Base-by-base conservation (phyloP, 2,329 filamentous ascomycete genomes). In the Aspergillus floridensis region DNA sequence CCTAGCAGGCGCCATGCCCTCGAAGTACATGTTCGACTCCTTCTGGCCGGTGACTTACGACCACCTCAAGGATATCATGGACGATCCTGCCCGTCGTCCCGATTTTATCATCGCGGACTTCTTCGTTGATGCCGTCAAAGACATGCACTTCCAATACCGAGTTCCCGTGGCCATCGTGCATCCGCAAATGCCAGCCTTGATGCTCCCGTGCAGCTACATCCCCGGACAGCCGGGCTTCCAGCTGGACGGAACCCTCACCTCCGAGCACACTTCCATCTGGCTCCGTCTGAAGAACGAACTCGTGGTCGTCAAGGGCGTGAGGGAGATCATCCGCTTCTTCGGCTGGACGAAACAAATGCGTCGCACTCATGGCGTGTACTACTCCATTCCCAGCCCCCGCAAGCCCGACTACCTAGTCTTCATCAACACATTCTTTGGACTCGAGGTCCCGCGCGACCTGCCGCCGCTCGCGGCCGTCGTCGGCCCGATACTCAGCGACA, bases 21-120 rank as follows among this genome's bases (percentile, higher is more conserved):
- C 73, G n/a, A 79, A 78, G 57, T 70, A 69, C 38, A 65, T 75
- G 46, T 76, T 76, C 55, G 76, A 79, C 22, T 70, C 70, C 0
- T 73, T 72, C 60, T 79, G 76, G 76, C 68, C 71, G 8, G 59
- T 70, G 8, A 71, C 62, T 11, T 73, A 72, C 51, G 48, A 52
- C 5, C 57, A 62, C 2, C 62, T 72, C 7, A 66, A 69, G 32
- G 56, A 55, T 5, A 65, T 75, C 19, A 64, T 69, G 56, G 41
- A 61, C 2, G 56, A 60, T 32, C 53, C 61, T 5, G 62, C 57
- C 1, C 70, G 65, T 2, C 64, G 66, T 12, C 78, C 78, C 0
- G 72, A 75, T 61, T 71, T 80, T 56, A 76, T 80, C 24, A 57
- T 81, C 2, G 75, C 76, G 0, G 78, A 81, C 55, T 80, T 78